A percentile compares a stretch with the other conserved stretches of the same genome.
These are phyloP conservation scores for Pichia ethanolica DNA, from an alignment of 805 yeast species.

Conservation along the genomic window DNA sequence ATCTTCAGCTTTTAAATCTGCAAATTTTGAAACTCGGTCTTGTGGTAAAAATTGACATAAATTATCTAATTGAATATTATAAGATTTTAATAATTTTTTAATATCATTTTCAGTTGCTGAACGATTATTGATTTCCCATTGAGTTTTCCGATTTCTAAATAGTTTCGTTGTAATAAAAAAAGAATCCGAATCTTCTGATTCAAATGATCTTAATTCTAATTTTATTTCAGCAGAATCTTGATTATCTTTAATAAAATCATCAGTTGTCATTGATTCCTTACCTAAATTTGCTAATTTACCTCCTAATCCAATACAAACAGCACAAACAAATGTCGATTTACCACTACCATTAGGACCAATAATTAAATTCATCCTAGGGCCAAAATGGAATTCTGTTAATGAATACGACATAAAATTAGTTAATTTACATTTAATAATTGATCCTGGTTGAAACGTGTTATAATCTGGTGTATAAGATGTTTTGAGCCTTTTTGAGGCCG, in stretches of 20 bases:
- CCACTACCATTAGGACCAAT: conserved; percentile 98
- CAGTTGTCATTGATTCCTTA: conserved; percentile 49
- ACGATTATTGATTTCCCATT: conserved; percentile 43
- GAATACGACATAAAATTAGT: conserved; percentile 63
- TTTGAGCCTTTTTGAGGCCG: conserved; percentile 17
- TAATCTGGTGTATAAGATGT: conserved; percentile 12
- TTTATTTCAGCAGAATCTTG: conserved; percentile 38
- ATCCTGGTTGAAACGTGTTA: conserved; percentile 35
- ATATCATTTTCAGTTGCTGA: conserved; percentile 38
- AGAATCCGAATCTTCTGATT: conserved; percentile 18
- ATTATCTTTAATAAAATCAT: conserved; percentile 71
- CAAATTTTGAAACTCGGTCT: conserved; percentile 90
- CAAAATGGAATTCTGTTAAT: conserved; percentile 61
- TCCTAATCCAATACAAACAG: conserved; percentile 80
- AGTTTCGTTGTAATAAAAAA: conserved; percentile 39
- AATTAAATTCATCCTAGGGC: conserved; percentile 82
- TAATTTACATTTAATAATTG: conserved; percentile 44
- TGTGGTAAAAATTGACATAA: conserved; percentile 93
- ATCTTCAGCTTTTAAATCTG: conserved; percentile 68
- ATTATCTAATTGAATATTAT: conserved; percentile 82
- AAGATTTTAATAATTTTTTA: conserved; percentile 34
- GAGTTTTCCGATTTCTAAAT: conserved; percentile 36
- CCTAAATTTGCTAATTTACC: conserved; percentile 74
- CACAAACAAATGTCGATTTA: conserved; percentile 87
- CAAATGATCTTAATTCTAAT: conserved; percentile 38